Evolutionary conservation across 306 rosid species (phyloP).

Genomic region (Citrullus mucosospermus): DNA sequence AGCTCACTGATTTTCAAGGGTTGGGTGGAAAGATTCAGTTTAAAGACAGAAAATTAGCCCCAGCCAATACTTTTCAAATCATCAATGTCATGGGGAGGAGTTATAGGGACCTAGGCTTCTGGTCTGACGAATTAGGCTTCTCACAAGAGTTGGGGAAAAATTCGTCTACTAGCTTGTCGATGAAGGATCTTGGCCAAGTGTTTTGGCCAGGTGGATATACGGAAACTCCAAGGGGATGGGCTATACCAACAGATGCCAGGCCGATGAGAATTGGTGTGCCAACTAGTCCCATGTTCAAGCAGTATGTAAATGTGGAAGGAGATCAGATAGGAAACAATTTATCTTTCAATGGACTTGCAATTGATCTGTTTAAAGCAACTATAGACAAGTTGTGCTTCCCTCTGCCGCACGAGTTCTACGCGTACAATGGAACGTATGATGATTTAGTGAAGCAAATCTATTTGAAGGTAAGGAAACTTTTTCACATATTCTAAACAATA

Average conservation of each 20-base stretch:
- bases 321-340: constrained; percentile 4
- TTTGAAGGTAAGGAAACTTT: constrained; percentile 1
- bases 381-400: constrained; percentile 12
- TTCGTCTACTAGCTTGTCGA: constrained; percentile 8
- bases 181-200: constrained; percentile 27
- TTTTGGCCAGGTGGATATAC: constrained; percentile 35
- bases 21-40: constrained; percentile 17
- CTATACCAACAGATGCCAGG: background rate
- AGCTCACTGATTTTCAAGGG: constrained; percentile 16
- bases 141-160: constrained; percentile 5
- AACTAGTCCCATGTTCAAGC: constrained; percentile 10
- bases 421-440: constrained; percentile 21
- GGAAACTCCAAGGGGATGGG: constrained; percentile 34
- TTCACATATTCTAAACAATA: background rate
- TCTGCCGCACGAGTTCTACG: constrained; percentile 8
- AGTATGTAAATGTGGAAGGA: constrained; percentile 10
- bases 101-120: constrained; percentile 34
- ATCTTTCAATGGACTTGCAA: constrained; percentile 16
- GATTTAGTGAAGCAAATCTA: constrained; percentile 24
- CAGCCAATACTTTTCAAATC: constrained; percentile 19
- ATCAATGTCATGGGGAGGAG: constrained; percentile 31
- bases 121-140: constrained; percentile 31
- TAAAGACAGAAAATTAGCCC: constrained; percentile 8
- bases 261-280: constrained; percentile 36
- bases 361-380: constrained; percentile 24